Evolutionary conservation across 1,284 basidiomycete species (phyloP).

Genomic region (Puccinia coronata): DNA sequence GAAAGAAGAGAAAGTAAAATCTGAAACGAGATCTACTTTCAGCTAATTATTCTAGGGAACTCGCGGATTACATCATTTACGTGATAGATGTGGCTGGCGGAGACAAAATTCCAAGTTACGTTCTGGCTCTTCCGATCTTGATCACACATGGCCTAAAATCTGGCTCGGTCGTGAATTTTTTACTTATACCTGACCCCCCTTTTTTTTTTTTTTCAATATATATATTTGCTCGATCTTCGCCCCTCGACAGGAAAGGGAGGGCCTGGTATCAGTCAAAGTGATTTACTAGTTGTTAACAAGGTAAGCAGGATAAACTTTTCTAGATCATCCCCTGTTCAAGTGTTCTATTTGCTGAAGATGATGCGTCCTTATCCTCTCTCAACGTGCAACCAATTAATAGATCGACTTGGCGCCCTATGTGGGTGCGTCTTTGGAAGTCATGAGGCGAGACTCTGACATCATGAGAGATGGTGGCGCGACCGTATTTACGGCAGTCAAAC

Average conservation of each 20-base stretch:
- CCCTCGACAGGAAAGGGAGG: slow-evolving; percentile 71
- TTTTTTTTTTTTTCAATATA: background rate
- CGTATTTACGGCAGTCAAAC: slow-evolving; percentile 81
- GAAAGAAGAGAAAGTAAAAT: too few species aligned
- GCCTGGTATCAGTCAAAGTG: slow-evolving; percentile 83
- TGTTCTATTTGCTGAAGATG: too few species aligned
- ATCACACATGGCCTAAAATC: too few species aligned
- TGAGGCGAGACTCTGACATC: slow-evolving; percentile 85
- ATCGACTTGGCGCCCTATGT: slow-evolving; percentile 90
- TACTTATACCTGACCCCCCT: background rate
- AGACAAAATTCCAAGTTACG: slow-evolving; percentile 84
- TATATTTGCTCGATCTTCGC: background rate
- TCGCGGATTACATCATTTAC: slow-evolving; percentile 97
- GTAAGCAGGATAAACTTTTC: slow-evolving; percentile 59
- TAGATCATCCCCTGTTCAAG: too few species aligned
- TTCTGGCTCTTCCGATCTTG: too few species aligned
- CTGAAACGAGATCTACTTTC: too few species aligned
- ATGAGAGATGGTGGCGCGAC: slow-evolving; percentile 96
- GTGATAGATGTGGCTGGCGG: slow-evolving; percentile 71
- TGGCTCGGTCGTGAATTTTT: too few species aligned
- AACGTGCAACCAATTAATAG: slow-evolving; percentile 62
- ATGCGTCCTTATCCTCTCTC: too few species aligned
- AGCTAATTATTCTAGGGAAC: slow-evolving; percentile 87
- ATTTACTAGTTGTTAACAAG: slow-evolving; percentile 94
- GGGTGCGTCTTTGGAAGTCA: slow-evolving; percentile 87